These are phyloP conservation scores for Podila clonocystis DNA, from an alignment of 192 early-diverging fungal species.

Conservation along the genomic window DNA sequence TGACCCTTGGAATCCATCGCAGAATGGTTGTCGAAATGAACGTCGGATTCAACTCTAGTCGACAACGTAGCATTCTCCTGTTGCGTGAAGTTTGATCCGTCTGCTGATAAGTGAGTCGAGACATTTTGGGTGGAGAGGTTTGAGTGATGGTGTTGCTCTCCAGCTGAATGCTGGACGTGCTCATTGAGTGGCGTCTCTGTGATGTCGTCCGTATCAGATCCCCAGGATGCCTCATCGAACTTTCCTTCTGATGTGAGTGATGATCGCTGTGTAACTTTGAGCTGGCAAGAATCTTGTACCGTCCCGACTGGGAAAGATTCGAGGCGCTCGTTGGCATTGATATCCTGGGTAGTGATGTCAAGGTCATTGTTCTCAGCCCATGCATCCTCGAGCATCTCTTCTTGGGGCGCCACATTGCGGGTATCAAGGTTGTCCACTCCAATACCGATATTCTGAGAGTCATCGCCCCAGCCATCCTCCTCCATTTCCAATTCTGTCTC, in stretches of 20 bases:
- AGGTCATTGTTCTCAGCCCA: too few relatives aligned
- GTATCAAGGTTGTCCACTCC: background rate
- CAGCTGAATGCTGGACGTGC: background rate
- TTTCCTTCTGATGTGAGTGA: background rate
- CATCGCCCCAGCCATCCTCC: background rate
- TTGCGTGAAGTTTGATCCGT: background rate
- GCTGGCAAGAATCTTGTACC: background rate
- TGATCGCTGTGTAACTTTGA: background rate
- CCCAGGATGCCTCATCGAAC: conserved; percentile 10
- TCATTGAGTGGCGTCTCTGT: background rate
- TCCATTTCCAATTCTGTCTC: background rate
- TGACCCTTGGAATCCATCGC: background rate
- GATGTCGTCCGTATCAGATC: conserved; percentile 12
- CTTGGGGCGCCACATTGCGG: too few relatives aligned
- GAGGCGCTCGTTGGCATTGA: too few relatives aligned
- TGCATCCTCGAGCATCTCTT: too few relatives aligned
- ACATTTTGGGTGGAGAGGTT: background rate
- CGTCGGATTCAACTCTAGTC: background rate
- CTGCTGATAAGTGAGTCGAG: background rate
- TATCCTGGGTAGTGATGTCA: too few relatives aligned
- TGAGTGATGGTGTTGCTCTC: background rate
- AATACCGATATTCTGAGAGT: background rate
- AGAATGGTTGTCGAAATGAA: background rate
- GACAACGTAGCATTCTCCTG: background rate
- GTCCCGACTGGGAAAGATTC: too few relatives aligned